phyloP scores from a whole-genome alignment of 2,329 filamentous ascomycete species.

The Xylaria sp. region DNA sequence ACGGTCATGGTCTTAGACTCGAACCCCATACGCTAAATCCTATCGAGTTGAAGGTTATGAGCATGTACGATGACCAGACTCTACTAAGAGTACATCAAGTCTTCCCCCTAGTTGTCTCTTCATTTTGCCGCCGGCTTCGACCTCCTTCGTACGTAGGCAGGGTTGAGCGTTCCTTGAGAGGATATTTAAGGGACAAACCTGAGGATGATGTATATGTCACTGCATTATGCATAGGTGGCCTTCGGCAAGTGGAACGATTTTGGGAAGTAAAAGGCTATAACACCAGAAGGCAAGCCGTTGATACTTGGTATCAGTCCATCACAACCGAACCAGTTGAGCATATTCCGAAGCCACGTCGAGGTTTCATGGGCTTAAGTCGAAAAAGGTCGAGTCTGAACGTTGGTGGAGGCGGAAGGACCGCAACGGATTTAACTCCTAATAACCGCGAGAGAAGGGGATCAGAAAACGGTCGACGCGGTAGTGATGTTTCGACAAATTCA shows the following conservation, averaged over 20 bases:
- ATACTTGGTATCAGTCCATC: constrained; percentile 67
- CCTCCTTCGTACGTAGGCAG: constrained; percentile 73
- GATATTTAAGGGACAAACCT: constrained; percentile 71
- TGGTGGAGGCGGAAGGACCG: constrained; percentile 46
- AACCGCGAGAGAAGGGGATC: constrained; percentile 47
- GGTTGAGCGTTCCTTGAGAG: constrained; percentile 70
- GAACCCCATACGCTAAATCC: constrained; percentile 71
- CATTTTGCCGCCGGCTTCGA: constrained; percentile 70
- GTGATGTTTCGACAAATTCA: constrained; percentile 44
- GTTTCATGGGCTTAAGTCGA: constrained; percentile 64
- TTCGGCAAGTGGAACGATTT: constrained; percentile 71
- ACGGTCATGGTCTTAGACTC: constrained; percentile 62
- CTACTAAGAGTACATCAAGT: constrained; percentile 71
- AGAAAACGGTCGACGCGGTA: constrained; percentile 45
- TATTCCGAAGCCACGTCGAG: constrained; percentile 61
- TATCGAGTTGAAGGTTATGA: constrained; percentile 71
- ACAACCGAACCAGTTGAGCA: constrained; percentile 58
- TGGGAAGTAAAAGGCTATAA: constrained; percentile 77
- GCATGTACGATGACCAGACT: constrained; percentile 72
- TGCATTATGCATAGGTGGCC: constrained; percentile 68
- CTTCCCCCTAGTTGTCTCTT: constrained; percentile 72
- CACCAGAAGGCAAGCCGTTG: constrained; percentile 66
- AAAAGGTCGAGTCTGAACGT: constrained; percentile 64
- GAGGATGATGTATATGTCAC: constrained; percentile 71
- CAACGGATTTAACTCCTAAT: constrained; percentile 32